Base-by-base conservation (phyloP, 306 rosid species). In the Lathyrus sativus region DNA sequence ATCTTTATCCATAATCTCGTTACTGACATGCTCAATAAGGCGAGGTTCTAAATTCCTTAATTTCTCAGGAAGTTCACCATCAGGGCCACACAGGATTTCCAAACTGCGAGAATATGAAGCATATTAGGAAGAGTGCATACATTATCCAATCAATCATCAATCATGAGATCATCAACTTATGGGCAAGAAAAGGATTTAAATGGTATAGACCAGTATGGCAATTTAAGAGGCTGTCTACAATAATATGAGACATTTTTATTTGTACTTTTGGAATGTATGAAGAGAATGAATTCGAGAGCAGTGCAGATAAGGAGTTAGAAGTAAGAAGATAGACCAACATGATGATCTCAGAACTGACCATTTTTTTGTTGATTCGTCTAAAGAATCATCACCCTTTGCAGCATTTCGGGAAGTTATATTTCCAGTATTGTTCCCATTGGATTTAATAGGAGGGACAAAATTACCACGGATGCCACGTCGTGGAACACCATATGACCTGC, bases 31-130 rank as follows among this genome's bases (percentile, higher is more conserved):
- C 73, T 93, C 99, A 74, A 93, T 85, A 58, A 93, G 95, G 76
- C 97, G 95, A 66, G 97, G 97, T 59, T 93, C 99, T 86, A 93
- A 72, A 81, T 93, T 93, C 81, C 99, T 85, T 79, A 90, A 70
- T 64, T 90, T 93, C 85, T 93, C 99, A n/a, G 99, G 99, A 81
- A 90, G 92, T 83, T 93, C 99, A 6, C 97, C 97, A 75, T 93
- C 96, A 62, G 95, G 99, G 60, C 99, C 99, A 41, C 86, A 87
- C 70, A 93, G 84, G 78, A 88, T 45, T 70, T 93, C 95, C 91
- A 93, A 74, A 82, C 99, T 93, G 78, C 66, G 81, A 71, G 61
- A 33, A 80, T 45, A 62, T 58, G 51, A 56, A 76, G 43, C 62
- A 64, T 35, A 68, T 77, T 71, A 74, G 71, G 64, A 72, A 49